Percentiles rank a stretch among this genome's conserved stretches.
These are phyloP conservation scores for Geotrichum aggregatum DNA, from an alignment of 1,139 yeast genomes.

Conservation along the genomic window DNA sequence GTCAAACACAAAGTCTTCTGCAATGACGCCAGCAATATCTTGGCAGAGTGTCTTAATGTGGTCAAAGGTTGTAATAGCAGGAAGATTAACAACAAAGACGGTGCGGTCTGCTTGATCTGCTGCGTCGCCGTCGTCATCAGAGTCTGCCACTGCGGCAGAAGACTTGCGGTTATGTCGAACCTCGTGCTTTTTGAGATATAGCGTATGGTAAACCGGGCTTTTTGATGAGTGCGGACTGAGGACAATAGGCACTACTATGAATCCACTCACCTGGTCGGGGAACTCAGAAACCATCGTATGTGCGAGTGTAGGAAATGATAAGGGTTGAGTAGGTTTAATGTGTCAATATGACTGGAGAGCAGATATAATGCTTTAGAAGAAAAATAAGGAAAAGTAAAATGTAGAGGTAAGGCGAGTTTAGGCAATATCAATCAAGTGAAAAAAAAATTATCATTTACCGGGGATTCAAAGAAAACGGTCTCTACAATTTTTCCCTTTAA, in stretches of 20 bases:
- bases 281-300: slow-evolving; percentile 6
- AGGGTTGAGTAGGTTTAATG: too few species aligned
- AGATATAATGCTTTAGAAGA: too few species aligned
- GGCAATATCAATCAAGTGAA: not conserved
- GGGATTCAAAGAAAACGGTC: not conserved
- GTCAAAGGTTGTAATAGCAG: slow-evolving; percentile 54
- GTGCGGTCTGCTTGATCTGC: slow-evolving; percentile 48
- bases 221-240: slow-evolving; percentile 36
- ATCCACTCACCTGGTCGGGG: slow-evolving; percentile 49
- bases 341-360: too few species aligned
- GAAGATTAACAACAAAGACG: slow-evolving; percentile 73
- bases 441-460: not conserved
- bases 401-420: not conserved
- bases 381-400: not conserved
- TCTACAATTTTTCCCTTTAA: too few species aligned
- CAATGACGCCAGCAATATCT: slow-evolving; percentile 54
- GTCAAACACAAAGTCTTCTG: slow-evolving; percentile 44
- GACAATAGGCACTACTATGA: slow-evolving; percentile 48
- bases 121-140: slow-evolving; percentile 26
- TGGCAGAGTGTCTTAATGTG: slow-evolving; percentile 57
- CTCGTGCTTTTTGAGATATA: slow-evolving; percentile 34
- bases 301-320: not conserved
- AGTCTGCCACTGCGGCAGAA: slow-evolving; percentile 17
- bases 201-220: slow-evolving; percentile 31
- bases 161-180: slow-evolving; percentile 17